Percentiles rank a stretch among this genome's conserved stretches.
phyloP scores from a whole-genome alignment of 2,329 filamentous ascomycete species.

The Talaromyces pinophilus region DNA sequence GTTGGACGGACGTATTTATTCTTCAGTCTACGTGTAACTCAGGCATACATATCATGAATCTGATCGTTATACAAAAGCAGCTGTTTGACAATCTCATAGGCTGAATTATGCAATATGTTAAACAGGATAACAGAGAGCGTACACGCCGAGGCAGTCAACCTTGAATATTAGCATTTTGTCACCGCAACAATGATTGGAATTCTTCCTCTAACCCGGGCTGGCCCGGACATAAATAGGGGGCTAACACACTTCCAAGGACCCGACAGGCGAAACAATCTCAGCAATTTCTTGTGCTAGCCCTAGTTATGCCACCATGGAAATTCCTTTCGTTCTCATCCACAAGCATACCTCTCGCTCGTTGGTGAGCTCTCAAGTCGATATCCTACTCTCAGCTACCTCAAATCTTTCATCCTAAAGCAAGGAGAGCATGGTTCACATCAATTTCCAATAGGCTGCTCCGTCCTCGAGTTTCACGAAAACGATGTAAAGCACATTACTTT shows the following conservation, averaged over 20 bases:
- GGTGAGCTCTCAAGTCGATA: not conserved
- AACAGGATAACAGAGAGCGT: too few species aligned
- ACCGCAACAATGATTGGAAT: not conserved
- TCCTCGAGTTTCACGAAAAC: slow-evolving; percentile 4
- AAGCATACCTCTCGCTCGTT: not conserved
- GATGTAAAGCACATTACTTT: not conserved
- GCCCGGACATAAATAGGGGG: not conserved
- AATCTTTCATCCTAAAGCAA: slow-evolving; percentile 1
- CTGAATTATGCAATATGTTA: not conserved
- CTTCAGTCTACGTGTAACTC: not conserved
- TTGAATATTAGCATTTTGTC: not conserved
- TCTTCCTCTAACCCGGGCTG: not conserved
- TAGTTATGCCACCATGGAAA: not conserved
- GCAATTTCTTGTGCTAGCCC: not conserved
- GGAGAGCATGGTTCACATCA: not conserved
- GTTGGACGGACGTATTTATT: not conserved
- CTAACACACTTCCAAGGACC: not conserved
- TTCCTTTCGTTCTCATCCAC: not conserved
- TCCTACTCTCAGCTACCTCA: slow-evolving; percentile 1
- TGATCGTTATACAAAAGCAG: not conserved
- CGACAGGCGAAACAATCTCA: not conserved
- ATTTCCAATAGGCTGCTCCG: not conserved
- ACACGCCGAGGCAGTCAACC: not conserved
- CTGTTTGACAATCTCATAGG: not conserved
- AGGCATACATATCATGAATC: not conserved